Percentiles rank a stretch among this genome's conserved stretches.
Conservation (phyloP, 108 stramenopile species). For the Skeletonema potamos region DNA sequence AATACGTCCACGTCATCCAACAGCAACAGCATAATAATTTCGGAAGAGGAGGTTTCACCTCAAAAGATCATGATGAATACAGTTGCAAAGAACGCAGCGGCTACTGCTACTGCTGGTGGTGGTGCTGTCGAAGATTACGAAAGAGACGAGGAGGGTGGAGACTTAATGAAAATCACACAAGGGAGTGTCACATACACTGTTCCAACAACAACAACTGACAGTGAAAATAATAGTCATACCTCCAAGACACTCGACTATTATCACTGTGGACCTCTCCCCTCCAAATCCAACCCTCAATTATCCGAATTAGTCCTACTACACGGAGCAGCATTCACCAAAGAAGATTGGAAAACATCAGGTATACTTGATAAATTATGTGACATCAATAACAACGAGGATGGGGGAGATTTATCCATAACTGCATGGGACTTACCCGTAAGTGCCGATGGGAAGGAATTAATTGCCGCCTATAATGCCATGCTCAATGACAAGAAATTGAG, state of each 20-base stretch:
- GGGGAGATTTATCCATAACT: constrained; percentile 36
- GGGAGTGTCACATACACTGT: constrained; percentile 10
- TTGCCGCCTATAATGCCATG: constrained; percentile 38
- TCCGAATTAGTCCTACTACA: constrained; percentile 68
- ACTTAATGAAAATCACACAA: not conserved
- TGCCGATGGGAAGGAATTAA: constrained; percentile 45
- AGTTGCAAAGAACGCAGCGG: not conserved
- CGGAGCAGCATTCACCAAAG: constrained; percentile 74
- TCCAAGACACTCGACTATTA: constrained; percentile 39
- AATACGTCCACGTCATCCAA: not conserved
- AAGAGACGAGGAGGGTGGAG: not conserved
- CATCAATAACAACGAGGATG: constrained; percentile 32
- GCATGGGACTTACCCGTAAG: constrained; percentile 68
- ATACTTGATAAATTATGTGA: constrained; percentile 57
- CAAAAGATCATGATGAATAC: not conserved
- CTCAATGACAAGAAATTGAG: constrained; percentile 14
- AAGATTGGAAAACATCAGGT: constrained; percentile 72
- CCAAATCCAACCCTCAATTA: not conserved
- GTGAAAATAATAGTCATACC: too few species aligned
- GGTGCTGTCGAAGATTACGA: not conserved
- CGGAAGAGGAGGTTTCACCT: not conserved
- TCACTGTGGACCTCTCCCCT: constrained; percentile 33
- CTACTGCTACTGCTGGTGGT: not conserved
- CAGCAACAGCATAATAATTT: not conserved
- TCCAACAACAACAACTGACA: not conserved